phyloP scores from a whole-genome alignment of 2,329 filamentous ascomycete genomes.

The Monosporascus sp. region DNA sequence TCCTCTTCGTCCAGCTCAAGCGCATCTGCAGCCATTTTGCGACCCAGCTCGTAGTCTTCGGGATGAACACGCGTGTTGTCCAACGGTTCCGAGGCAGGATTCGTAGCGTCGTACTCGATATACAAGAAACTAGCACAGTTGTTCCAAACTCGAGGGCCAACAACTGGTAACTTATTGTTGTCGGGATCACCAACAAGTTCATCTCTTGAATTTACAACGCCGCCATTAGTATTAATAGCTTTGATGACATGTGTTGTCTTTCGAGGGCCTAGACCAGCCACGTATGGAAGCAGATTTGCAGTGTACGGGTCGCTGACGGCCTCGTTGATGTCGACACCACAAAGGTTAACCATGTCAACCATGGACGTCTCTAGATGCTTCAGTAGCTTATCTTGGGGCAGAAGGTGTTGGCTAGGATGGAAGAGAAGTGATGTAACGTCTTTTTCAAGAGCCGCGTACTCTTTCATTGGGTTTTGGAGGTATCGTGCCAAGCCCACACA shows the following conservation, averaged over 20 bases:
- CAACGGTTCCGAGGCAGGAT: slow-evolving; percentile 79
- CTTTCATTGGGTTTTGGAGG: slow-evolving; percentile 91
- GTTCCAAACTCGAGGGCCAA: slow-evolving; percentile 87
- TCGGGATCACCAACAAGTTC: slow-evolving; percentile 88
- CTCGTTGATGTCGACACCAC: slow-evolving; percentile 92
- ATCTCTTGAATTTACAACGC: slow-evolving; percentile 74
- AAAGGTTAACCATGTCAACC: slow-evolving; percentile 97
- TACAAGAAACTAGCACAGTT: slow-evolving; percentile 96
- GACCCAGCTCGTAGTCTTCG: slow-evolving; percentile 95
- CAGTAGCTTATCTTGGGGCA: slow-evolving; percentile 80
- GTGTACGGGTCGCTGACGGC: slow-evolving; percentile 76
- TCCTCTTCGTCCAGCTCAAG: slow-evolving; percentile 96
- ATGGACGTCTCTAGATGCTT: slow-evolving; percentile 91
- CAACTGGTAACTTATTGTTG: slow-evolving; percentile 68
- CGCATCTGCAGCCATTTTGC: slow-evolving; percentile 97
- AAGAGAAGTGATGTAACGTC: slow-evolving; percentile 84
- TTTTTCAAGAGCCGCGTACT: slow-evolving; percentile 88
- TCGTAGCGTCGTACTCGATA: slow-evolving; percentile 80
- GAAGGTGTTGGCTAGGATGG: slow-evolving; percentile 81
- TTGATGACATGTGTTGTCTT: slow-evolving; percentile 84
- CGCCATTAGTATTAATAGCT: slow-evolving; percentile 86
- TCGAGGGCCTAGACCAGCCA: slow-evolving; percentile 85
- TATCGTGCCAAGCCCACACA: slow-evolving; percentile 87
- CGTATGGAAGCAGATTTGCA: slow-evolving; percentile 82
- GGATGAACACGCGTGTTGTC: slow-evolving; percentile 97